Evolutionary conservation across 2,329 filamentous ascomycete species (phyloP), one percentile per base, ranked within the genome.

Genomic region (Aureobasidium zeae): DNA sequence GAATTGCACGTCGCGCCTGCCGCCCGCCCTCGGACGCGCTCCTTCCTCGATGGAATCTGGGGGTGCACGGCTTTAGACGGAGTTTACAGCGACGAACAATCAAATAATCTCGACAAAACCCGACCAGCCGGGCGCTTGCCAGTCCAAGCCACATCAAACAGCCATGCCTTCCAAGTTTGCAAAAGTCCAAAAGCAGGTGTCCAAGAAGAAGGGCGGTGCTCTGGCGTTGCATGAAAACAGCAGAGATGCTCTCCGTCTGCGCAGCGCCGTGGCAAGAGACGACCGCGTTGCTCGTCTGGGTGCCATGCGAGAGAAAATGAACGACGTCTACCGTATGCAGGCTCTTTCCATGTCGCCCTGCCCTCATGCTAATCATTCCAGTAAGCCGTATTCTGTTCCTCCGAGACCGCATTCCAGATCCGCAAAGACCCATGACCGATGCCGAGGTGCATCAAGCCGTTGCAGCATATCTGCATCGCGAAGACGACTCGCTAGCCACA

Each of bases 131-230:
- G n/a, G n/a, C n/a, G n/a, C n/a, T n/a, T n/a, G n/a, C n/a, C n/a
- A n/a, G n/a, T n/a, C n/a, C n/a, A n/a, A n/a, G n/a, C 20, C 26
- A 24, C 16, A 5, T 19, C 10, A 16, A 12, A 31, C 37, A 41
- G 28, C 55, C 17, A 94, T 94, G 87, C 76, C 85, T 11, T 62
- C 61, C 50, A 82, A 79, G 58, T 67, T 95, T 5, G 69, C 77
- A 51, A 96, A 95, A 61, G 83, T 91, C 15, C 77, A 83, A 50
- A 96, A 96, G 68, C 79, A 86, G 51, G 89, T 96, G 51, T 70
- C 79, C 24, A 94, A 94, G 69, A 95, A 94, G 74, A 79, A 83
- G 52, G 77, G 79, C 51, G 78, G 79, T 15, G 77, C 79, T 28
- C 79, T 81, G 21, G 73, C 81, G 10, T 72, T 96, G 16, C 89